Evolutionary conservation across 345 rosid species (phyloP), one percentile per base, ranked within the genome.

Genomic region (Eucalyptus sp.): DNA sequence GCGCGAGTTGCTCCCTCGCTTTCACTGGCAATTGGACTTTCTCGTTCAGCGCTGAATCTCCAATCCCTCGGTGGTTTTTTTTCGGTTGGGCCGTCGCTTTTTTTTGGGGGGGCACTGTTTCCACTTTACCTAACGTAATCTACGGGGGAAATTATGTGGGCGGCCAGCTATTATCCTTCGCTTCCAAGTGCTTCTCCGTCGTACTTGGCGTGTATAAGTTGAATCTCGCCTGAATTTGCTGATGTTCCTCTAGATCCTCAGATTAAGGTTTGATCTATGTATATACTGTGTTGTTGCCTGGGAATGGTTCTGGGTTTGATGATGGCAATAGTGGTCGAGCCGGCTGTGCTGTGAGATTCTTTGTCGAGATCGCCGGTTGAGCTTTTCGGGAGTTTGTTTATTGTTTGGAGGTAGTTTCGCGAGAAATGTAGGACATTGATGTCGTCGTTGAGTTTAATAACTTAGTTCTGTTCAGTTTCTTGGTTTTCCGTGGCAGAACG

Each of bases 41-140:
- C 52, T 86, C 18, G 31, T 84, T 86, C 22, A 9, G n/a, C 87
- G 86, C 50, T 41, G 86, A 79, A 79, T 88, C 91, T 89, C 86
- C 76, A 27, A 58, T 89, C n/a, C 29, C 54, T 58, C 89, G 58
- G 58, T 52, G 58, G 58, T 91, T 24, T n/a, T 86, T 5, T 58
- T 49, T 58, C n/a, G 93, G 94, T 90, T 95, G 92, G 88, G 93
- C 89, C 91, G 93, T 96, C 96, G 91, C 92, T 91, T 41, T 81
- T 81, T 60, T 25, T 20, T 1, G 58, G 9, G 58, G 56, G 58
- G 62, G 66, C 87, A 43, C 91, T 80, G 90, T 91, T 91, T 60
- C 62, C 90, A 87, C 87, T 91, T 91, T 93, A 93, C 94, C 96
- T 90, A 92, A 94, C 93, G 8, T 89, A 88, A 56, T 81, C 86